Evolutionary conservation across 352 stramenopile species (phyloP), one percentile per base, ranked within the genome.

Genomic region (Phytophthora foliorum): DNA sequence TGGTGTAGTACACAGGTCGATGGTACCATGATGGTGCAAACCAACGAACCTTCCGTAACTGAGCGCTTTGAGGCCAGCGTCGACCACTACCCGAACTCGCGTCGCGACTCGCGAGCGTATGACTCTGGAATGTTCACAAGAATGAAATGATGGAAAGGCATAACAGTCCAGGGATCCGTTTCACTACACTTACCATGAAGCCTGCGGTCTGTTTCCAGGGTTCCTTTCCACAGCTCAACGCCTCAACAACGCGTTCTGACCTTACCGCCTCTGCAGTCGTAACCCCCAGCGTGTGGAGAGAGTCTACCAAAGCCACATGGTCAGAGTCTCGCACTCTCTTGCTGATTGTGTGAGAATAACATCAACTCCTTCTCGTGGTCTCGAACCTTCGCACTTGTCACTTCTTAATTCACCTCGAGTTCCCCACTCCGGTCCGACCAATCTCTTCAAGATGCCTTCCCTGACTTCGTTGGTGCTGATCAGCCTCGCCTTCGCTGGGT

Each of bases 381-480:
- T 44, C n/a, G 32, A 41, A 22, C 8, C 13, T 22, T 45, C 14
- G 4, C 32, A 13, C 11, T 57, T 27, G 32, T 54, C 65, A 74
- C 49, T 74, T 24, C 19, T 57, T 59, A 61, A 62, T 57, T 58
- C 36, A 48, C 57, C 50, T 72, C 49, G 42, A 46, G 50, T 58
- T 19, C 21, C 51, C n/a, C 44, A 64, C 59, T 56, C 39, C 64
- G 27, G 50, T 58, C 42, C 38, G 4, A n/a, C 39, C 38, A 38
- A 39, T 31, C n/a, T 39, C 13, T 24, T 32, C 52, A 72, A 51
- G 62, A 75, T 75, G 67, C 49, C 24, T n/a, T 69, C 56, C 10
- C 24, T 71, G 7, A 45, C 50, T 32, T 65, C 61, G 22, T 57
- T 69, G 19, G 17, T 49, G 11, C 36, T 69, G 1, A 22, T 70